Percentiles rank a stretch among this genome's conserved stretches.
phyloP scores from a whole-genome alignment of 2,329 filamentous ascomycete species.

The Verticillium albo-atrum region DNA sequence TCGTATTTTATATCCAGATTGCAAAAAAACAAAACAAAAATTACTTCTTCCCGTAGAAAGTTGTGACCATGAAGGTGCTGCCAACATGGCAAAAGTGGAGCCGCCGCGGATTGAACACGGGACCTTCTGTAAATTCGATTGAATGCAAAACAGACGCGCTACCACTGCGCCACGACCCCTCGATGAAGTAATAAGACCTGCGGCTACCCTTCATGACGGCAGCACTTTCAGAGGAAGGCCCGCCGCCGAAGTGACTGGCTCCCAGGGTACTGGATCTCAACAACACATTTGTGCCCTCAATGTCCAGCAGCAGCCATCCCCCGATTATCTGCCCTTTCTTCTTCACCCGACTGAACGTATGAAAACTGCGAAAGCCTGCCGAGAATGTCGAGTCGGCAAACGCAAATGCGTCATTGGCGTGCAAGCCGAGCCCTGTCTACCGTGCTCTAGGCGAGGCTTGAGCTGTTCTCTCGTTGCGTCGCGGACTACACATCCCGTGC shows the following conservation, averaged over 20 bases:
- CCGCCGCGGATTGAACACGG: slow-evolving; percentile 5
- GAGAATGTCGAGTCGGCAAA: neutral
- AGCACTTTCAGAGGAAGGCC: no score
- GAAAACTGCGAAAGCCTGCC: neutral
- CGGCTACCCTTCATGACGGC: neutral
- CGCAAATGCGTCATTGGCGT: neutral
- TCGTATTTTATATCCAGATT: no score
- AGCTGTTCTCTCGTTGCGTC: neutral
- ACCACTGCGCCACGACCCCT: slow-evolving; percentile 5
- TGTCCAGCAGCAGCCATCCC: no score
- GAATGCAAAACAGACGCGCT: slow-evolving; percentile 5
- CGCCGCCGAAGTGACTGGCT: no score
- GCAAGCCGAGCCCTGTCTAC: neutral
- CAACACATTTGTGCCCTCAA: neutral
- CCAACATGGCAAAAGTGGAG: neutral
- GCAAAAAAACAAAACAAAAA: no score
- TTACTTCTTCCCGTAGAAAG: neutral
- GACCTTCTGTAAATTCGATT: slow-evolving; percentile 1
- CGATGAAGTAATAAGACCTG: neutral
- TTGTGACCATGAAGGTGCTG: neutral
- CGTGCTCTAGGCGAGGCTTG: neutral
- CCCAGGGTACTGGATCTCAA: no score
- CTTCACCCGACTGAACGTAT: neutral
- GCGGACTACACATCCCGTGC: neutral
- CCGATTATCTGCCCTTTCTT: neutral